Evolutionary conservation across 202 grass and related monocot species (phyloP).

Genomic region (Zoysia matrella): DNA sequence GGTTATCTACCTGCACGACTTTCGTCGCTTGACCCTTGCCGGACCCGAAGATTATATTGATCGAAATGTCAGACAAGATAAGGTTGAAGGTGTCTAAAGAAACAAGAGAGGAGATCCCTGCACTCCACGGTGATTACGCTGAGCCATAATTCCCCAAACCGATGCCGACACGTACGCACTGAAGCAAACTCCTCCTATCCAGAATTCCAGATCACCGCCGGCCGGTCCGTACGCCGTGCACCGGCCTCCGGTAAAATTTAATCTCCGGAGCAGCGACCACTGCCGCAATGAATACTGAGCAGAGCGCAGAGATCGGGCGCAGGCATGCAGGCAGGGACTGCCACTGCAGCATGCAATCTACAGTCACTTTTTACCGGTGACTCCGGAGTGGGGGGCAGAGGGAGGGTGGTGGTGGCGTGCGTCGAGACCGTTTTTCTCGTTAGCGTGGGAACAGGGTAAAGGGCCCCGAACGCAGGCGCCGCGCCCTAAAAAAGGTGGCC

Average conservation of each 20-base stretch:
- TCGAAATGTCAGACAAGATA: neutral
- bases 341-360: neutral
- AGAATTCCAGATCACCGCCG: constrained; percentile 41
- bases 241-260: constrained; percentile 43
- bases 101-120: neutral
- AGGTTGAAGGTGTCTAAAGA: neutral
- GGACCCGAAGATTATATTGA: neutral
- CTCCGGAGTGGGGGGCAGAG: neutral
- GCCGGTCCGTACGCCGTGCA: constrained; percentile 27
- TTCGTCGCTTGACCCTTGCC: constrained; percentile 15
- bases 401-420: constrained; percentile 2
- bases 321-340: neutral
- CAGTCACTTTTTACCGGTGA: constrained; percentile 9
- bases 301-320: neutral
- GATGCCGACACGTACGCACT: constrained; percentile 23
- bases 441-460: constrained; percentile 52
- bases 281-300: constrained; percentile 30
- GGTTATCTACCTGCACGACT: constrained; percentile 1
- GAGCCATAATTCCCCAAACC: neutral
- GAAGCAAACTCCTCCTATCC: neutral
- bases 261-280: constrained; percentile 35
- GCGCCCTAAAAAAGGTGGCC: constrained; percentile 25
- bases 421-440: constrained; percentile 66
- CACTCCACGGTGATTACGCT: neutral
- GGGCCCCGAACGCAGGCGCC: constrained; percentile 14